phyloP scores from a whole-genome alignment of 257 asterid genomes.

The Mitragyna speciosa region DNA sequence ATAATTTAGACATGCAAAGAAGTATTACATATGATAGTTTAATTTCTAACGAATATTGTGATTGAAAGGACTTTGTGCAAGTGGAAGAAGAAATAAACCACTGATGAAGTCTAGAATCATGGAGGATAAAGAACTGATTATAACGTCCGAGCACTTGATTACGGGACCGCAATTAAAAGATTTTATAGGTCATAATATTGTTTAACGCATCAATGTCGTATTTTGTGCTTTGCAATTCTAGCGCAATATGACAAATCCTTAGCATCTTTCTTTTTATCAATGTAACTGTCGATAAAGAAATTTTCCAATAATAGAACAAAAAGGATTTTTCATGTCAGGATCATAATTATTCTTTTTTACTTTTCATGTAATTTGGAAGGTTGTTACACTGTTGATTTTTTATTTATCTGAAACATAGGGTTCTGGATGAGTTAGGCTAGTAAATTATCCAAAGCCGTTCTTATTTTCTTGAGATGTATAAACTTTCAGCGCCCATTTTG shows the following conservation, averaged over 20 bases:
- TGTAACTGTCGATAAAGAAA: slow-evolving; percentile 9
- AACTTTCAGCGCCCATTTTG: background rate
- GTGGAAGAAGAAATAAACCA: background rate
- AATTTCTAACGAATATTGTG: background rate
- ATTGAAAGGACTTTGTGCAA: background rate
- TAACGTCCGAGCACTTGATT: background rate
- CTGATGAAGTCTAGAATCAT: background rate
- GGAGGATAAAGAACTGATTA: background rate
- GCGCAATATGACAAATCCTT: slow-evolving; percentile 4
- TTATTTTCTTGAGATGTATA: background rate
- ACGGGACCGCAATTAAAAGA: background rate
- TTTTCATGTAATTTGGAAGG: background rate
- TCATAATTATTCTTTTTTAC: background rate
- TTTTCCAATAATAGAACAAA: slow-evolving; percentile 13
- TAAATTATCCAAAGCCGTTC: background rate
- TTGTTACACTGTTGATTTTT: background rate
- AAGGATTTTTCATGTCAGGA: slow-evolving; percentile 13
- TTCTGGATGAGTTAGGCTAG: background rate
- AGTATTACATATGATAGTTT: too few relatives aligned
- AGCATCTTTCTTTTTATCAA: background rate
- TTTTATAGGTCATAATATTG: background rate
- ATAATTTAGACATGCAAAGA: too few relatives aligned
- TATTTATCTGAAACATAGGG: background rate
- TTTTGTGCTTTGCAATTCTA: slow-evolving; percentile 1
- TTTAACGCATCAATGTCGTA: slow-evolving; percentile 4